phyloP scores from a whole-genome alignment of 306 rosid genomes.

The Cucumis hystrix region DNA sequence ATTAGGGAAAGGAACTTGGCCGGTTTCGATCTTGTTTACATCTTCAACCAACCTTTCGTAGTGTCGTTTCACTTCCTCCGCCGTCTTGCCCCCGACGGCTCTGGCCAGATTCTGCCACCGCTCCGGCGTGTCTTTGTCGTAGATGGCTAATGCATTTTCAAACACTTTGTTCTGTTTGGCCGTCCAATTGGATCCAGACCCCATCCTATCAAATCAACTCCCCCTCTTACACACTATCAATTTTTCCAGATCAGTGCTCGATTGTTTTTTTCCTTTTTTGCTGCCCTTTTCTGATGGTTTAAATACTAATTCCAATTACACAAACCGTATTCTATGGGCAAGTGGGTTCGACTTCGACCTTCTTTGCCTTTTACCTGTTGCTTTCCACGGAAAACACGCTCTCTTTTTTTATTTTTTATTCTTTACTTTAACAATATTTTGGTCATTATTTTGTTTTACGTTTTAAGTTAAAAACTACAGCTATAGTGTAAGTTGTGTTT shows the following conservation, averaged over 20 bases:
- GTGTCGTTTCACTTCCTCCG: slow-evolving; percentile 61
- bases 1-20: slow-evolving; percentile 56
- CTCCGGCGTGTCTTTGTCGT: slow-evolving; percentile 47
- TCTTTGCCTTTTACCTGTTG: neutral
- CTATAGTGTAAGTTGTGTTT: too few relatives aligned
- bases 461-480: too few relatives aligned
- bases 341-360: slow-evolving; percentile 1
- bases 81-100: slow-evolving; percentile 68
- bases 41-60: slow-evolving; percentile 59
- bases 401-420: neutral
- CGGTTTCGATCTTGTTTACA: slow-evolving; percentile 53
- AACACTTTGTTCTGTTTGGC: slow-evolving; percentile 58
- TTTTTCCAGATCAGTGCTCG: neutral
- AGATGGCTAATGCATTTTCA: slow-evolving; percentile 64
- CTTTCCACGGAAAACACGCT: neutral
- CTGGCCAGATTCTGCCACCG: slow-evolving; percentile 62
- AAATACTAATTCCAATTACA: neutral
- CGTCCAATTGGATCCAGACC: slow-evolving; percentile 32
- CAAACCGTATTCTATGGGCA: neutral
- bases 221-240: neutral
- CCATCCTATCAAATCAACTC: neutral
- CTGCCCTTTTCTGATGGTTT: neutral
- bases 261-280: neutral
- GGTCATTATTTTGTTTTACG: too few relatives aligned
- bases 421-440: too few relatives aligned